These are phyloP conservation scores for Pogostemon cablin DNA, from an alignment of 257 asterid species.

Conservation along the genomic window DNA sequence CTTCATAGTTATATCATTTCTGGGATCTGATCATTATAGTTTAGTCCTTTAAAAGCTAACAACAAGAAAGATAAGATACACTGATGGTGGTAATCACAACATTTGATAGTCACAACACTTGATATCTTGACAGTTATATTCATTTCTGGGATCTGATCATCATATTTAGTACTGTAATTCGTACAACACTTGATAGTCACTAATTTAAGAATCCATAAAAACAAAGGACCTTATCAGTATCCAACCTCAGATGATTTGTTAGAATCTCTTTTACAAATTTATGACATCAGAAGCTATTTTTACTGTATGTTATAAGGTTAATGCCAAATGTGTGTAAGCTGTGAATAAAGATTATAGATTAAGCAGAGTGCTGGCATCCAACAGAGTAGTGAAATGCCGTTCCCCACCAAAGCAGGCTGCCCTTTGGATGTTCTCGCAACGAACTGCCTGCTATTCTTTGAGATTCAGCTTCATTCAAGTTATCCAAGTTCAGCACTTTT, in stretches of 20 bases:
- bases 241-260: neutral
- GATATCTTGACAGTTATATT: neutral
- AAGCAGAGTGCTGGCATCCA: neutral
- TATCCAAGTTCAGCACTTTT: neutral
- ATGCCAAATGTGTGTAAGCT: neutral
- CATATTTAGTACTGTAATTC: neutral
- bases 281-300: neutral
- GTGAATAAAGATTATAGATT: neutral
- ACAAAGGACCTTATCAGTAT: neutral
- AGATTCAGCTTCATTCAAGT: neutral
- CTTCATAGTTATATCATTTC: no score
- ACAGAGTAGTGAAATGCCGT: no score
- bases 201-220: neutral
- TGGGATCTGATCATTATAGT: no score
- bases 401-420: neutral
- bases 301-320: neutral
- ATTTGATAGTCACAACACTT: no score
- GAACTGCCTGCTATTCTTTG: neutral
- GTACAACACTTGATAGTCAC: neutral
- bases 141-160: neutral
- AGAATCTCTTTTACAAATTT: neutral
- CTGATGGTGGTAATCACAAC: no score
- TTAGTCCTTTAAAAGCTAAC: no score
- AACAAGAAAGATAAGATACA: no score
- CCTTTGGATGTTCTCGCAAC: neutral